A percentile compares a stretch with the other conserved stretches of the same genome.
Conservation (phyloP, 169 alveolate species). For the Plasmodium ovale region DNA sequence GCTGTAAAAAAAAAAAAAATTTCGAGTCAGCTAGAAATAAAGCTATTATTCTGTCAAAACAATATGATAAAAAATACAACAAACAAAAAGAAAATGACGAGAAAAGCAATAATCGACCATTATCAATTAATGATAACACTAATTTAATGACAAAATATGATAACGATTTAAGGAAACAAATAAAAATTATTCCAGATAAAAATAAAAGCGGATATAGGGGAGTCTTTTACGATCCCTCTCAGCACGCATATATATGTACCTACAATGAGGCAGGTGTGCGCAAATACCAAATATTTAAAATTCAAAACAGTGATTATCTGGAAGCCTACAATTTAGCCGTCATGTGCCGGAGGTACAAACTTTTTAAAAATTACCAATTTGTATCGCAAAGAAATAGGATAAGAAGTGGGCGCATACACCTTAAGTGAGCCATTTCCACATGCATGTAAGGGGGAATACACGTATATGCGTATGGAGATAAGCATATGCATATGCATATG, state of each 20-base stretch:
- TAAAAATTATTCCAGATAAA: constrained; percentile 82
- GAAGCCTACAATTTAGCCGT: constrained; percentile 82
- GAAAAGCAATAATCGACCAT: not conserved
- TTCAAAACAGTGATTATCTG: constrained; percentile 79
- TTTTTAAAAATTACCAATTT: constrained; percentile 81
- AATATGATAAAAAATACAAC: constrained; percentile 74
- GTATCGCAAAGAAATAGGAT: constrained; percentile 80
- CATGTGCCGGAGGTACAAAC: constrained; percentile 80
- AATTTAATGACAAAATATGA: constrained; percentile 57
- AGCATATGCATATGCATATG: too few species aligned
- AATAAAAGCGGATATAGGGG: constrained; percentile 86
- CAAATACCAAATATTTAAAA: constrained; percentile 80
- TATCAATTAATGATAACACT: constrained; percentile 25
- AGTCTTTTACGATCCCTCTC: constrained; percentile 80
- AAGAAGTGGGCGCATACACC: constrained; percentile 79
- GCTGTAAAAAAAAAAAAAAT: constrained; percentile 69
- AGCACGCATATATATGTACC: constrained; percentile 79
- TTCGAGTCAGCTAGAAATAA: constrained; percentile 81
- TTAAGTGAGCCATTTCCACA: too few species aligned
- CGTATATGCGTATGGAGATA: too few species aligned
- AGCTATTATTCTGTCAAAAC: constrained; percentile 82
- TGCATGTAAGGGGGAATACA: too few species aligned
- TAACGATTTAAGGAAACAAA: constrained; percentile 74
- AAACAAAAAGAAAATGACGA: constrained; percentile 40
- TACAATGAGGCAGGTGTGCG: constrained; percentile 84